These are phyloP conservation scores for Populus nigra DNA, from an alignment of 345 rosid genomes.

Conservation along the genomic window DNA sequence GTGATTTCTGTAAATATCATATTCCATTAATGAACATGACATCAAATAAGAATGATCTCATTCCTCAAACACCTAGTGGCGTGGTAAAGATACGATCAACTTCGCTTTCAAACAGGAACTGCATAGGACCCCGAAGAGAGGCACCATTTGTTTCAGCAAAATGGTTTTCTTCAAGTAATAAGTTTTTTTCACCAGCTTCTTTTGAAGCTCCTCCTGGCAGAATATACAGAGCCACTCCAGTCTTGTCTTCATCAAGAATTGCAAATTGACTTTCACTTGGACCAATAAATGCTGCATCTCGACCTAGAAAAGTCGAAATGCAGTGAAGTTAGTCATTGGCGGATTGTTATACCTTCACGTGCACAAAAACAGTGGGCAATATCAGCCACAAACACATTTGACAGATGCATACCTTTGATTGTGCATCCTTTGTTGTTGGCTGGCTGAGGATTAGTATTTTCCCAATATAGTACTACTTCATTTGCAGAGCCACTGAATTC, in stretches of 20 bases:
- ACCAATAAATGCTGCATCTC: slow-evolving; percentile 93
- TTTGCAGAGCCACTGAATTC: slow-evolving; percentile 78
- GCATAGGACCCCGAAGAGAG: slow-evolving; percentile 73
- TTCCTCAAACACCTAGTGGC: slow-evolving; percentile 70
- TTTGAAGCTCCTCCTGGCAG: slow-evolving; percentile 64
- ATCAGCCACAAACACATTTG: slow-evolving; percentile 6
- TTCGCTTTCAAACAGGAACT: slow-evolving; percentile 87
- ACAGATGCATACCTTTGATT: slow-evolving; percentile 57
- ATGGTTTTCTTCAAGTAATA: slow-evolving; percentile 55
- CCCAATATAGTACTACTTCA: slow-evolving; percentile 93
- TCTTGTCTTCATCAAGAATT: slow-evolving; percentile 90
- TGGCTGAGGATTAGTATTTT: slow-evolving; percentile 64
- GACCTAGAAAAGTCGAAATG: slow-evolving; percentile 42
- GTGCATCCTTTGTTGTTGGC: slow-evolving; percentile 75
- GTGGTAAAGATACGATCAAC: slow-evolving; percentile 90
- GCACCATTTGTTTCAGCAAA: slow-evolving; percentile 53
- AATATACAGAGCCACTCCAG: slow-evolving; percentile 69
- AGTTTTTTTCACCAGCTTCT: slow-evolving; percentile 56
- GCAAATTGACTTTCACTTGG: slow-evolving; percentile 83
- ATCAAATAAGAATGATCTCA: slow-evolving; percentile 17
- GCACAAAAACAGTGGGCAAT: neutral
- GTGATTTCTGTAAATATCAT: slow-evolving; percentile 31
- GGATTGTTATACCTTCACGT: neutral
- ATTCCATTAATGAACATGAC: slow-evolving; percentile 10
- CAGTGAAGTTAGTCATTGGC: neutral